Evolutionary conservation across 352 stramenopile species (phyloP).

Genomic region (Aphanomyces invadans): DNA sequence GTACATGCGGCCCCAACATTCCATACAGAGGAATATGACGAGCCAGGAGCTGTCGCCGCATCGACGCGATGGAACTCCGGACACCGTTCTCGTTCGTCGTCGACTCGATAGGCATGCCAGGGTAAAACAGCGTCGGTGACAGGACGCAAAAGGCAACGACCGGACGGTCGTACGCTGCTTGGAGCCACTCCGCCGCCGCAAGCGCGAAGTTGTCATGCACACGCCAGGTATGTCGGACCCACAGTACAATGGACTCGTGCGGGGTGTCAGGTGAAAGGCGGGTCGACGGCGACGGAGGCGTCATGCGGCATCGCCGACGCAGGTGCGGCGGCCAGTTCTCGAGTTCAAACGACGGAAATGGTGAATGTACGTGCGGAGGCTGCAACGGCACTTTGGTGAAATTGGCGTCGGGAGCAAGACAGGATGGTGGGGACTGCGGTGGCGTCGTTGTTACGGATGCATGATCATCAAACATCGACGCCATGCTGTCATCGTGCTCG

Average conservation of each 20-base stretch:
- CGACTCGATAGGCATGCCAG: not conserved
- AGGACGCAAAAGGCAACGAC: slow-evolving; percentile 8
- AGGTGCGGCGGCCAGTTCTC: not conserved
- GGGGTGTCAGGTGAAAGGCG: not conserved
- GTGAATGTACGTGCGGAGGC: too few relatives aligned
- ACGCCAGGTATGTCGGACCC: slow-evolving; percentile 8
- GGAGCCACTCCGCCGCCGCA: not conserved
- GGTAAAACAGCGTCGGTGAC: not conserved
- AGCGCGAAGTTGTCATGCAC: slow-evolving; percentile 16
- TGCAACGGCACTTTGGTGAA: too few relatives aligned
- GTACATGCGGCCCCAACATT: not conserved
- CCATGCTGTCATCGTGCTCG: too few relatives aligned
- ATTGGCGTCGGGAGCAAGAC: not conserved
- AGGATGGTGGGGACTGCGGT: not conserved
- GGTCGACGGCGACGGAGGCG: not conserved
- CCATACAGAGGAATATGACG: slow-evolving; percentile 1
- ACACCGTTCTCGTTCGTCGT: not conserved
- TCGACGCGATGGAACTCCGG: not conserved
- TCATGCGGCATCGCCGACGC: not conserved
- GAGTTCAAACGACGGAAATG: not conserved
- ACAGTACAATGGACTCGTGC: slow-evolving; percentile 2
- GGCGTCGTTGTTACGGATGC: not conserved
- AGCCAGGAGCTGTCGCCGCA: slow-evolving; percentile 11
- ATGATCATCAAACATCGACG: not conserved
- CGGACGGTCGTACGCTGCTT: not conserved